These are phyloP conservation scores for Coemansia sp. DNA, from an alignment of 192 early-diverging fungal species.

Conservation along the genomic window DNA sequence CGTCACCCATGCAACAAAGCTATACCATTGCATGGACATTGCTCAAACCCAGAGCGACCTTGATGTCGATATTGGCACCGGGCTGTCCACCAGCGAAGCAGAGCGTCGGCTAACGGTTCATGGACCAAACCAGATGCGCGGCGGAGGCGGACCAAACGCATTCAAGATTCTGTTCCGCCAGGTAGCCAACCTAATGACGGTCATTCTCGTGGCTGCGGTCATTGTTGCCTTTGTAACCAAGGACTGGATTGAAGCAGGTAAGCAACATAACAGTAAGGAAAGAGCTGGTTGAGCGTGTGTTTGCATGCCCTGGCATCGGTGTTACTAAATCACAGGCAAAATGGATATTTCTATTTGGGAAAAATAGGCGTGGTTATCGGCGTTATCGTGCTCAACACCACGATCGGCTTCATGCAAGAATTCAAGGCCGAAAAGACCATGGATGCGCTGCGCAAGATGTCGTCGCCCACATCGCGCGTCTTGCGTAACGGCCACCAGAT, in stretches of 20 bases:
- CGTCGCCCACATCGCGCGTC: constrained; percentile 84
- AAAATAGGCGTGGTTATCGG: constrained; percentile 72
- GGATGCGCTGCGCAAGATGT: constrained; percentile 88
- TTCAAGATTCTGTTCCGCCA: constrained; percentile 66
- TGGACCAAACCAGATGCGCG: constrained; percentile 68
- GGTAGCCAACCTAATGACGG: constrained; percentile 67
- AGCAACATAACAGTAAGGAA: not conserved
- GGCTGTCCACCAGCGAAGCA: constrained; percentile 56
- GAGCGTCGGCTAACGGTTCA: constrained; percentile 43
- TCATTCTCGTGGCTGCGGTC: constrained; percentile 68
- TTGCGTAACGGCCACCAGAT: constrained; percentile 79
- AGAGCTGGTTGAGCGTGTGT: not conserved
- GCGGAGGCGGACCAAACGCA: constrained; percentile 67
- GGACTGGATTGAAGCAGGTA: constrained; percentile 65
- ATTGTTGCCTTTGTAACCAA: constrained; percentile 67
- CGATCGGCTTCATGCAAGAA: constrained; percentile 95
- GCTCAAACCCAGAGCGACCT: constrained; percentile 29
- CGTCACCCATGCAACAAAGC: constrained; percentile 21
- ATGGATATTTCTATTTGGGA: not conserved
- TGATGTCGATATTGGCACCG: constrained; percentile 30
- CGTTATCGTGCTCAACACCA: constrained; percentile 84
- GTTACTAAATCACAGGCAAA: not conserved
- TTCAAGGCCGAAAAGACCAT: constrained; percentile 93
- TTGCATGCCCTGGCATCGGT: not conserved
- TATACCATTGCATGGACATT: constrained; percentile 50